phyloP scores from a whole-genome alignment of 73 alveolate species.

The Diophrys appendiculata region DNA sequence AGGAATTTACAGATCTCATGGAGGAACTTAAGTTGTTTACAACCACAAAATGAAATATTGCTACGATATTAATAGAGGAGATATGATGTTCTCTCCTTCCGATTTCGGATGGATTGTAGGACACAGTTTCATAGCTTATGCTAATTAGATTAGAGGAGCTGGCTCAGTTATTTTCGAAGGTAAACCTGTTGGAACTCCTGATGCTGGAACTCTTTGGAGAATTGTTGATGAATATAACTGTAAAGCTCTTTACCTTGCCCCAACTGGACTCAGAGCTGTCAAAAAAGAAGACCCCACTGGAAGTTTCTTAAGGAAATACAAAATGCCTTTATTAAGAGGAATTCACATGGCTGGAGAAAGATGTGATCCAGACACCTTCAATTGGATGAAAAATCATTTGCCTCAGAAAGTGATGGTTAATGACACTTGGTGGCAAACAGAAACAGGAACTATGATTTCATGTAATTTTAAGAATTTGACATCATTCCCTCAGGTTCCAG shows the following conservation, averaged over 20 bases:
- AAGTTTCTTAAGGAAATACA: slow-evolving; percentile 24
- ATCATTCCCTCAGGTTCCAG: slow-evolving; percentile 46
- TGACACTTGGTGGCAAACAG: slow-evolving; percentile 77
- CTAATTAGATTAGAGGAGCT: slow-evolving; percentile 53
- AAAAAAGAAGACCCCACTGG: slow-evolving; percentile 62
- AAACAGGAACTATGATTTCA: slow-evolving; percentile 54
- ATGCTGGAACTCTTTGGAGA: slow-evolving; percentile 56
- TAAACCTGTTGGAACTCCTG: slow-evolving; percentile 66
- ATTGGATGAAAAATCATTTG: slow-evolving; percentile 34
- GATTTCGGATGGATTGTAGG: slow-evolving; percentile 79
- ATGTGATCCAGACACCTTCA: slow-evolving; percentile 67
- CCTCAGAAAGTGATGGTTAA: slow-evolving; percentile 38
- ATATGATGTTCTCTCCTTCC: slow-evolving; percentile 50
- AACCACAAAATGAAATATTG: slow-evolving; percentile 50
- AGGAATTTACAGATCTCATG: slow-evolving; percentile 57
- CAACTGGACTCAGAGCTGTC: slow-evolving; percentile 68
- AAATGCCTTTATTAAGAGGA: slow-evolving; percentile 19
- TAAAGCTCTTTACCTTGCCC: slow-evolving; percentile 53
- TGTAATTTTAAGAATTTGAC: slow-evolving; percentile 43
- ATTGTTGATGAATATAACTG: slow-evolving; percentile 55
- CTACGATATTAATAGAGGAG: slow-evolving; percentile 42
- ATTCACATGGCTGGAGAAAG: slow-evolving; percentile 66
- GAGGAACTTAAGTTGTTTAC: slow-evolving; percentile 44
- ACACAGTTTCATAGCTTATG: slow-evolving; percentile 58
- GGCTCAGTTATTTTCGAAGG: slow-evolving; percentile 61